These are phyloP conservation scores for Cladosporium sp. DNA, from an alignment of 2,329 filamentous ascomycete species.

Conservation along the genomic window DNA sequence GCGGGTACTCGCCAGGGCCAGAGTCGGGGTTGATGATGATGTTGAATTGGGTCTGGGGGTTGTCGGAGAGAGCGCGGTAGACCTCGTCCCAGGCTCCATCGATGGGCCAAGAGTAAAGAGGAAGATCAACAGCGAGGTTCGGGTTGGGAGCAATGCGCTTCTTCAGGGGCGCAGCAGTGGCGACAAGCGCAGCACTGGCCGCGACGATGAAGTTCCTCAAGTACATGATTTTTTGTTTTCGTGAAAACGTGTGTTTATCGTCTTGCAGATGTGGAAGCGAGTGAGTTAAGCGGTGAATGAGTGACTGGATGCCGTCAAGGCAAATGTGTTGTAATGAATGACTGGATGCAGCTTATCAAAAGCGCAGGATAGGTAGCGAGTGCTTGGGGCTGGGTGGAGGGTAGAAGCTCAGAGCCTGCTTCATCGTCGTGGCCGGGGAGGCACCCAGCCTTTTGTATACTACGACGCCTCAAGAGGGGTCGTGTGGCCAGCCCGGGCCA, in stretches of 20 bases:
- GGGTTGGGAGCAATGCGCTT: slow-evolving; percentile 12
- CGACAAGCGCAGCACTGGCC: slow-evolving; percentile 1
- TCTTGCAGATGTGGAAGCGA: not conserved
- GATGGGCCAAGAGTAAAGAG: slow-evolving; percentile 27
- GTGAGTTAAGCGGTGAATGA: not conserved
- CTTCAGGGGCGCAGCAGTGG: slow-evolving; percentile 1
- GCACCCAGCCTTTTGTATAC: slow-evolving; percentile 10
- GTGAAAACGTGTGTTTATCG: not conserved
- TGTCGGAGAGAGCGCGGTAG: slow-evolving; percentile 17
- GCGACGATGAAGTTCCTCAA: slow-evolving; percentile 3
- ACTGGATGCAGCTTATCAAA: slow-evolving; percentile 11
- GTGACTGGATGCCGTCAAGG: slow-evolving; percentile 10
- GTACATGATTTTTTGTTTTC: not conserved
- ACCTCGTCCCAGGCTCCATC: slow-evolving; percentile 21
- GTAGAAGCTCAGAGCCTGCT: not conserved
- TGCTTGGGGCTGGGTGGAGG: not conserved
- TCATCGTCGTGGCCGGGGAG: not conserved
- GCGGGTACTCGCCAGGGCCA: slow-evolving; percentile 19
- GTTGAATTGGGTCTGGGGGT: slow-evolving; percentile 25
- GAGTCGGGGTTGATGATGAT: slow-evolving; percentile 26
- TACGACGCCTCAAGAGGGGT: not conserved
- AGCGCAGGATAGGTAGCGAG: not conserved
- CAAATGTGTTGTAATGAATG: not conserved
- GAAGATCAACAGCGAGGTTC: slow-evolving; percentile 15
- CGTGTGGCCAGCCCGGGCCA: not conserved